Percentiles rank a stretch among this genome's conserved stretches.
Conservation (phyloP, 2,329 filamentous ascomycete species). For the Talaromyces funiculosus region DNA sequence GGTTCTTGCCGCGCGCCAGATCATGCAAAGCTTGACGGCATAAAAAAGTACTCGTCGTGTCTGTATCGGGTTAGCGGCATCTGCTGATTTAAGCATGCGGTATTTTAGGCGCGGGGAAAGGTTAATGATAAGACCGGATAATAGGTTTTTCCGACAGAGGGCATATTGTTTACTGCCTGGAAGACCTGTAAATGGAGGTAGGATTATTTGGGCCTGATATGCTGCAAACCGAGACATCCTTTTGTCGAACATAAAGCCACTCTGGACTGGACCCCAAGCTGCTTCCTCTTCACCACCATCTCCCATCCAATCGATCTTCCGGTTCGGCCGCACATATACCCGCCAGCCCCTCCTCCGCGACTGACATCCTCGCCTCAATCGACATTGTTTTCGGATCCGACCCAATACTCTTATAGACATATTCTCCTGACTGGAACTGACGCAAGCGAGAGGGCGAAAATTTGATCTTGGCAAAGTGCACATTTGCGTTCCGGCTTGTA, state of each 20-base stretch:
- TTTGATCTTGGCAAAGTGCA: background rate
- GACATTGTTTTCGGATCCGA: background rate
- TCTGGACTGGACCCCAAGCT: background rate
- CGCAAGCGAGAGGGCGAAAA: background rate
- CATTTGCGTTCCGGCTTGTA: background rate
- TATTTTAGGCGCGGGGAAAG: constrained; percentile 8
- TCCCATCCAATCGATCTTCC: background rate
- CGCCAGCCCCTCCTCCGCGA: constrained; percentile 10
- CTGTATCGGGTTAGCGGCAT: background rate
- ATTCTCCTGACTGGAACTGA: background rate
- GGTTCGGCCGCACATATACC: constrained; percentile 2
- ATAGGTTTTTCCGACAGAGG: background rate
- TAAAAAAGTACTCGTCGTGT: background rate
- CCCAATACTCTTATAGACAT: background rate
- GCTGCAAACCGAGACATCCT: background rate
- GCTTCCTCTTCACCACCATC: no score
- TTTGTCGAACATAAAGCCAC: background rate
- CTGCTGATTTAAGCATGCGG: background rate
- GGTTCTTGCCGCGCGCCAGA: background rate
- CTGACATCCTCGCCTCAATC: constrained; percentile 17
- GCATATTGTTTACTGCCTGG: constrained; percentile 8
- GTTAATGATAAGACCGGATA: constrained; percentile 4
- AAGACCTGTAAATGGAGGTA: background rate
- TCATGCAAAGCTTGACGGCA: background rate
- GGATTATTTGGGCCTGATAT: background rate